phyloP scores from a whole-genome alignment of 176 grass and related monocot species.

The Eleusine coracana region DNA sequence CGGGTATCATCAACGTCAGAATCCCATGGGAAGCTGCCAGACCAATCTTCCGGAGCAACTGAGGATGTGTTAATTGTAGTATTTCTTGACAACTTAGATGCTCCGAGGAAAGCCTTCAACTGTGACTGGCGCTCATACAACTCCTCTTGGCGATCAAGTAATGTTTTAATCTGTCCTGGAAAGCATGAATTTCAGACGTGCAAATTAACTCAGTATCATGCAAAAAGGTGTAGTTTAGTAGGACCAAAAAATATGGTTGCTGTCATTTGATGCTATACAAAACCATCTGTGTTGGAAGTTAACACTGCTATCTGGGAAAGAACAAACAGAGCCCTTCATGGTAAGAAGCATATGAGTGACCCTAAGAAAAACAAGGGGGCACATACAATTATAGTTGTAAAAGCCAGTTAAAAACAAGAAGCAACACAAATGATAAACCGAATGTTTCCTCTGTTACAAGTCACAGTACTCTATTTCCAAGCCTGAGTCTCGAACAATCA shows the following conservation, averaged over 20 bases:
- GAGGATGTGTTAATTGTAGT: conserved; percentile 31
- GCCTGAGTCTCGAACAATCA: background rate
- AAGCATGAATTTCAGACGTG: conserved; percentile 11
- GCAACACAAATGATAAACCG: background rate
- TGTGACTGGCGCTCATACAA: conserved; percentile 66
- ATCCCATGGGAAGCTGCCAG: conserved; percentile 80
- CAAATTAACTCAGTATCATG: conserved; percentile 8
- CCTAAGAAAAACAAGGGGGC: too few relatives aligned
- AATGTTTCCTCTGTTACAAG: conserved; percentile 13
- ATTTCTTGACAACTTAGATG: conserved; percentile 51
- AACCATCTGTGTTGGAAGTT: conserved; percentile 25
- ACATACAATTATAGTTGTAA: background rate
- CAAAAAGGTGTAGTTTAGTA: background rate
- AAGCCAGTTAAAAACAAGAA: background rate
- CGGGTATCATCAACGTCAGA: conserved; percentile 61
- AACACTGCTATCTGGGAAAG: conserved; percentile 7
- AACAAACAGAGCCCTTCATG: background rate
- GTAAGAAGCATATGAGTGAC: background rate
- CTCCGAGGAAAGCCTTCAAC: conserved; percentile 68
- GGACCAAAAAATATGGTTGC: background rate
- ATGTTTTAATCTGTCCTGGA: conserved; percentile 62
- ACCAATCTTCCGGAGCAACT: conserved; percentile 63
- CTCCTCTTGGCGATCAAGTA: conserved; percentile 84
- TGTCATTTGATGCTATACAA: conserved; percentile 8
- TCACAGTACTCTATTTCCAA: background rate